Evolutionary conservation across 1,284 basidiomycete genomes (phyloP).

Genomic region (Kalmanozyma brasiliensis): DNA sequence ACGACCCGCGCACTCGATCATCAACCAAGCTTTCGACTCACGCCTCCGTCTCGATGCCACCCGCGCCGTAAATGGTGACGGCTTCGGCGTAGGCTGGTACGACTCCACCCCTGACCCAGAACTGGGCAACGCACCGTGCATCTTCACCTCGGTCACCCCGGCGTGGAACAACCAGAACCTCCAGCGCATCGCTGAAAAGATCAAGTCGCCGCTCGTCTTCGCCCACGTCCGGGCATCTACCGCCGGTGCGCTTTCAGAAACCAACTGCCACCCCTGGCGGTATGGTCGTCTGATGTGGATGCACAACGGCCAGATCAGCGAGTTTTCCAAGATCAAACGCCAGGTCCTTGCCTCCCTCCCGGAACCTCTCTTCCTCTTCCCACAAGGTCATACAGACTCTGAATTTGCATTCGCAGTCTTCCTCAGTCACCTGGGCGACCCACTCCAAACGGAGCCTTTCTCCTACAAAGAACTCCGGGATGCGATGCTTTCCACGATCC

Average conservation of each 20-base stretch:
- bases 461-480: conserved; percentile 47
- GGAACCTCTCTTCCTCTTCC: conserved; percentile 59
- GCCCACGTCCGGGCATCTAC: conserved; percentile 63
- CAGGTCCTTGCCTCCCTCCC: conserved; percentile 51
- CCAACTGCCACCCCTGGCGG: conserved; percentile 66
- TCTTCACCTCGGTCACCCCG: conserved; percentile 92
- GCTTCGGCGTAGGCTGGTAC: conserved; percentile 90
- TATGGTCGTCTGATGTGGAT: conserved; percentile 65
- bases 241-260: conserved; percentile 59
- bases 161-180: conserved; percentile 66
- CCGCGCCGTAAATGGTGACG: conserved; percentile 76
- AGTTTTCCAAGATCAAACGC: conserved; percentile 59
- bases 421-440: conserved; percentile 54
- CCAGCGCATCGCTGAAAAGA: conserved; percentile 63
- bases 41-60: conserved; percentile 69
- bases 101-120: conserved; percentile 50
- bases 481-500: conserved; percentile 62
- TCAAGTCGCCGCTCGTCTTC: conserved; percentile 63
- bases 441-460: conserved; percentile 36
- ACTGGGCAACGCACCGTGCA: conserved; percentile 75
- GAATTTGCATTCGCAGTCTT: conserved; percentile 64
- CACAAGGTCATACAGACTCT: conserved; percentile 62
- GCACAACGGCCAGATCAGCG: conserved; percentile 65
- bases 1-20: conserved; percentile 89
- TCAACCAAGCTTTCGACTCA: conserved; percentile 66